These are phyloP conservation scores for Kokia cookei DNA, from an alignment of 441 rosid species.

Conservation along the genomic window DNA sequence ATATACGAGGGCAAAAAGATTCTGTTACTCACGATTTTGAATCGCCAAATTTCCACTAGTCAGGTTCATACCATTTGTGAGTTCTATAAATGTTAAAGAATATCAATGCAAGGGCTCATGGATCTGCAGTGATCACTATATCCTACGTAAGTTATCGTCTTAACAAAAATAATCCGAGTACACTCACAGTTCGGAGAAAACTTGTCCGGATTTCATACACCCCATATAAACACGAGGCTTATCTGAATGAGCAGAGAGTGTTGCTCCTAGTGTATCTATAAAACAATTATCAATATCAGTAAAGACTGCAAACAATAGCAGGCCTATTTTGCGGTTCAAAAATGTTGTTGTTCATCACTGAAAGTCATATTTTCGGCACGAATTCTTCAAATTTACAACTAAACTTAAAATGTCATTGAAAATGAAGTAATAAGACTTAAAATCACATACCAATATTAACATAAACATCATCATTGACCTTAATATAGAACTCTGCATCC, in stretches of 20 bases:
- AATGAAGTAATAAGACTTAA: constrained; percentile 18
- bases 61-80: constrained; percentile 41
- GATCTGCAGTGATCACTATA: not conserved
- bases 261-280: constrained; percentile 35
- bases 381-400: not conserved
- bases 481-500: constrained; percentile 86
- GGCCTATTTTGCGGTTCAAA: not conserved
- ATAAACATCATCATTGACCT: constrained; percentile 87
- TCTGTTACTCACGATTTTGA: constrained; percentile 24
- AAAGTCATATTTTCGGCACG: not conserved
- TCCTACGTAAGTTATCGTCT: not conserved
- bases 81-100: constrained; percentile 22
- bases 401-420: not conserved
- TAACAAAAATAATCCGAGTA: not conserved
- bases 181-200: constrained; percentile 57
- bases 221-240: constrained; percentile 59
- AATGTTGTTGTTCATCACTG: not conserved
- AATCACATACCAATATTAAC: constrained; percentile 67
- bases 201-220: constrained; percentile 78
- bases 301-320: not conserved
- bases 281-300: not conserved
- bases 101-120: not conserved
- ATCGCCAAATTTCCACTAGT: constrained; percentile 49
- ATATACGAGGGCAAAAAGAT: not conserved
- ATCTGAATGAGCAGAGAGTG: constrained; percentile 35